A percentile compares a stretch with the other conserved stretches of the same genome.
Conservation (phyloP, 306 rosid genomes). For the Comarum palustre region DNA sequence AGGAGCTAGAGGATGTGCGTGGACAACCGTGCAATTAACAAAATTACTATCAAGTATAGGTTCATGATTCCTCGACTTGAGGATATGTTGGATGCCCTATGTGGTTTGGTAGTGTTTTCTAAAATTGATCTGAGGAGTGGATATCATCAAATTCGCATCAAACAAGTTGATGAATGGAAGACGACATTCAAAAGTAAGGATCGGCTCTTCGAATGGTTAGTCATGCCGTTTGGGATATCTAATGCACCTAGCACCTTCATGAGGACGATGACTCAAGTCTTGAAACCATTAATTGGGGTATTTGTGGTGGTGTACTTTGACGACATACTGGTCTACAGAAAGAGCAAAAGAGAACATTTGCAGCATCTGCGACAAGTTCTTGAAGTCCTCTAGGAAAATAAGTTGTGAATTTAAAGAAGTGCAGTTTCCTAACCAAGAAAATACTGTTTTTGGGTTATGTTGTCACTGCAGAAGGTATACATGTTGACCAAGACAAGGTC, state of each 20-base stretch:
- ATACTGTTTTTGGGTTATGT: neutral
- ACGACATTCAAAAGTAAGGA: neutral
- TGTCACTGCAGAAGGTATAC: neutral
- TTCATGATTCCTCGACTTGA: neutral
- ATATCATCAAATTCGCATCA: neutral
- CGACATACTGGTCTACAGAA: neutral
- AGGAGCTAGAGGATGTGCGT: neutral
- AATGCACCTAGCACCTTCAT: neutral
- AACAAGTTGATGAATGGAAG: neutral
- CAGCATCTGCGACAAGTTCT: neutral
- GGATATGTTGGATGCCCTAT: neutral
- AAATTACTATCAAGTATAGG: neutral
- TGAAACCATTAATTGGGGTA: neutral
- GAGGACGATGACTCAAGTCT: neutral
- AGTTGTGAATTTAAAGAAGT: no score
- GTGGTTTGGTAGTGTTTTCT: neutral
- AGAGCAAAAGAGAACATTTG: neutral
- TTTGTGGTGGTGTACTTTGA: neutral
- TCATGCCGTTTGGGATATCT: neutral
- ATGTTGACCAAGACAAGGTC: no score
- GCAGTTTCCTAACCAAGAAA: no score
- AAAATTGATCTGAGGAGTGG: no score
- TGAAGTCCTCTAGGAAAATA: no score
- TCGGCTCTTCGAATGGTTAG: neutral
- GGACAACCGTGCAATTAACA: neutral